Evolutionary conservation across 2,329 filamentous ascomycete genomes (phyloP).

Genomic region (Calcarisporium arbuscula): DNA sequence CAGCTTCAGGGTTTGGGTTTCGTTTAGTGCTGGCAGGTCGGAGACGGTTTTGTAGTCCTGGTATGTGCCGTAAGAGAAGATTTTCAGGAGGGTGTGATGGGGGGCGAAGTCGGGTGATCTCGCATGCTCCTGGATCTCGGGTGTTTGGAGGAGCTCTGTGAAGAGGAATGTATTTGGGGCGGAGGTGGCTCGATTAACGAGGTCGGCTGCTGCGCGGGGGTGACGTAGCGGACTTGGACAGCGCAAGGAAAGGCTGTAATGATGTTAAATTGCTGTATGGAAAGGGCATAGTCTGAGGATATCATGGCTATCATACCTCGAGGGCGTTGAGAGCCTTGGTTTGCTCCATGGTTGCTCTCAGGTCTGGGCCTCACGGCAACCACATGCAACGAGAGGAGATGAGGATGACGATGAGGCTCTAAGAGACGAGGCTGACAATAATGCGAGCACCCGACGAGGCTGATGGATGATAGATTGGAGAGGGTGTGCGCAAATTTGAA

Average conservation of each 20-base stretch:
- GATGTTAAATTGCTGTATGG: constrained; percentile 18
- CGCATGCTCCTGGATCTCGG: constrained; percentile 69
- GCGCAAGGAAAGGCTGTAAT: constrained; percentile 77
- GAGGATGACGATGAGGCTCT: constrained; percentile 6
- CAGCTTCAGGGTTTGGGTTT: constrained; percentile 74
- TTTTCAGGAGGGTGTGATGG: constrained; percentile 68
- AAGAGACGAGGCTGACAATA: constrained; percentile 5
- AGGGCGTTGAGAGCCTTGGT: constrained; percentile 59
- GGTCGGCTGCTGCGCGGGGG: constrained; percentile 78
- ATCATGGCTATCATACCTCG: constrained; percentile 37
- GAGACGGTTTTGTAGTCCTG: constrained; percentile 54
- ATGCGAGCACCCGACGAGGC: background rate
- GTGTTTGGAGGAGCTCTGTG: constrained; percentile 78
- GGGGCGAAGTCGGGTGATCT: constrained; percentile 52
- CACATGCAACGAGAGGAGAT: constrained; percentile 2
- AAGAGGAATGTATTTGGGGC: constrained; percentile 87
- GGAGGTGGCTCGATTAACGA: constrained; percentile 84
- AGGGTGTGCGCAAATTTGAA: background rate
- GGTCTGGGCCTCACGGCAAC: constrained; percentile 6
- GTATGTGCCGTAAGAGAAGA: constrained; percentile 92
- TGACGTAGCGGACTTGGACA: constrained; percentile 79
- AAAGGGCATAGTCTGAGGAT: background rate
- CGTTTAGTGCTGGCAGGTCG: constrained; percentile 63
- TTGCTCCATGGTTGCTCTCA: constrained; percentile 59
- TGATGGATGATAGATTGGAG: background rate